Conservation (phyloP, 495 filamentous ascomycete species). For the Clohesyomyces aquaticus region DNA sequence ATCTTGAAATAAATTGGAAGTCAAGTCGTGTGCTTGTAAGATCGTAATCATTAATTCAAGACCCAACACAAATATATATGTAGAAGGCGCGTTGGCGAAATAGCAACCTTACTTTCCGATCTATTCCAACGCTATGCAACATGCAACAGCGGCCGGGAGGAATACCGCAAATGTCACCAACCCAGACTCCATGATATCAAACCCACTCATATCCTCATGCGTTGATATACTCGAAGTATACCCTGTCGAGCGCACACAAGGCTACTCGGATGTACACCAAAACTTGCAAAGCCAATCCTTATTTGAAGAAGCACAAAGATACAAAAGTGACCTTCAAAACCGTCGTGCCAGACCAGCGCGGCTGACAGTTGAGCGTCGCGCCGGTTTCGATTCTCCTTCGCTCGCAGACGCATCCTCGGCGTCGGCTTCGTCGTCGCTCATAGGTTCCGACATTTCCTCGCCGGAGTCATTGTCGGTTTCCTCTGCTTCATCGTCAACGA, state of each 20-base stretch:
- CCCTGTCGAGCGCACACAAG: background rate
- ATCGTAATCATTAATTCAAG: no score
- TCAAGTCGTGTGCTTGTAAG: no score
- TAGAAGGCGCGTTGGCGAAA: background rate
- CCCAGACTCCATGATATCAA: constrained; percentile 33
- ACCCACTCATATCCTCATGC: constrained; percentile 44
- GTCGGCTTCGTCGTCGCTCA: constrained; percentile 42
- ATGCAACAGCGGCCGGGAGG: background rate
- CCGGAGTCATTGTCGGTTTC: constrained; percentile 48
- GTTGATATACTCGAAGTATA: constrained; percentile 27
- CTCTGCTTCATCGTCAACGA: constrained; percentile 48
- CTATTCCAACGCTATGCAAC: constrained; percentile 35
- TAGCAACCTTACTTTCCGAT: background rate
- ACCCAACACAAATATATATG: no score
- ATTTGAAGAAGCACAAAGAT: background rate
- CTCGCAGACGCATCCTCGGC: constrained; percentile 42
- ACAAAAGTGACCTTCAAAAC: background rate
- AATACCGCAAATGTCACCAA: background rate
- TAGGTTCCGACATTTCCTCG: constrained; percentile 43
- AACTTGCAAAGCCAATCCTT: background rate
- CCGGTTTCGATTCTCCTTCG: constrained; percentile 34
- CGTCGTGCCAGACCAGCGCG: constrained; percentile 20
- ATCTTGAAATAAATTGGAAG: no score
- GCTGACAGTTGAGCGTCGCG: constrained; percentile 25
- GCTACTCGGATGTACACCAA: constrained; percentile 9